Evolutionary conservation across 2,329 filamentous ascomycete species (phyloP).

Genomic region (Epichloe brachyelytri): DNA sequence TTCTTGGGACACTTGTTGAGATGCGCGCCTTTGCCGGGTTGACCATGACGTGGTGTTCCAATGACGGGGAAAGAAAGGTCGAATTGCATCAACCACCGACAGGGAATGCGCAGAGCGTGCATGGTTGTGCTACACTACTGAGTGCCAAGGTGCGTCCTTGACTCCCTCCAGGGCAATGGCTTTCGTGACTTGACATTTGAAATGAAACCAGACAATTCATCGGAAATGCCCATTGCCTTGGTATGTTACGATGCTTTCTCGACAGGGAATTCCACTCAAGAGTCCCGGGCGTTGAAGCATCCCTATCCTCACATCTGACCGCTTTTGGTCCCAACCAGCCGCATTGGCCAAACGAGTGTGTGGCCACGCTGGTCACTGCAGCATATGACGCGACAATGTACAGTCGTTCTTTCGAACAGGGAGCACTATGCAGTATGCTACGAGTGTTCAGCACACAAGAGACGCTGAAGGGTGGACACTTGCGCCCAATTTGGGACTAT

Average conservation of each 20-base stretch:
- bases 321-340: neutral
- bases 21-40: neutral
- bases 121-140: neutral
- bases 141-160: neutral
- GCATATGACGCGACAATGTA: neutral
- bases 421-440: neutral
- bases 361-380: neutral
- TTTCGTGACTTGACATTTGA: neutral
- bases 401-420: neutral
- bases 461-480: neutral
- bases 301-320: neutral
- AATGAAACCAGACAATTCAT: neutral
- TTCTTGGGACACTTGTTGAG: neutral
- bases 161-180: neutral
- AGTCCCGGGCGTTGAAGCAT: neutral
- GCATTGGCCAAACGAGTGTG: neutral
- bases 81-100: neutral
- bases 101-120: neutral
- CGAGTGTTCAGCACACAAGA: neutral
- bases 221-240: neutral
- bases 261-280: neutral
- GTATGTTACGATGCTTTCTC: neutral
- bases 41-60: neutral
- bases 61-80: neutral
- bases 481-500: neutral